Conservation (phyloP, 2,329 filamentous ascomycete genomes). For the Diaporthe humulicola region DNA sequence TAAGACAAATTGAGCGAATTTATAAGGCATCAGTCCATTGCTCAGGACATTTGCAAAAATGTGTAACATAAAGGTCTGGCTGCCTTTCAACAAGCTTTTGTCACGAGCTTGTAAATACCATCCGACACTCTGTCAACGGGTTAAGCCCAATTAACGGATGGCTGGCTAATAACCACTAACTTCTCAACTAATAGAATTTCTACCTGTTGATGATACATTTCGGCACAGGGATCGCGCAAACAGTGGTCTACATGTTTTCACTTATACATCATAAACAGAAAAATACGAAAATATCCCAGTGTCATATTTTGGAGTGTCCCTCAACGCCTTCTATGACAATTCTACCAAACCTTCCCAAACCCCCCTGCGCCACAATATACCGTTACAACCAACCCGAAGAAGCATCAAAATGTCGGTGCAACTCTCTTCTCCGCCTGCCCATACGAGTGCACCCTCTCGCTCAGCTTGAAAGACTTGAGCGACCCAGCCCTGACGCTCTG, state of each 20-base stretch:
- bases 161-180: too few relatives aligned
- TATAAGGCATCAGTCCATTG: too few relatives aligned
- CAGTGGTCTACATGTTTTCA: neutral
- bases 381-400: neutral
- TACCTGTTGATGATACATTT: too few relatives aligned
- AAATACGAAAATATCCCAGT: too few relatives aligned
- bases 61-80: too few relatives aligned
- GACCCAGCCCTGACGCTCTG: constrained; percentile 40
- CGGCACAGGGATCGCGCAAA: neutral
- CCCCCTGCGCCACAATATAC: neutral
- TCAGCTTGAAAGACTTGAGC: constrained; percentile 44
- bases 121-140: too few relatives aligned
- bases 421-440: constrained; percentile 43
- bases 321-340: neutral
- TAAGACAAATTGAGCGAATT: too few relatives aligned
- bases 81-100: too few relatives aligned
- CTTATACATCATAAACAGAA: neutral
- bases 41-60: too few relatives aligned
- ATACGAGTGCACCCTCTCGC: constrained; percentile 37
- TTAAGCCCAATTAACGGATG: too few relatives aligned
- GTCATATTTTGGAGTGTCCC: neutral
- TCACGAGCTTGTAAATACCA: too few relatives aligned
- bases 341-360: neutral
- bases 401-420: constrained; percentile 44
- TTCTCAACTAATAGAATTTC: too few relatives aligned